Evolutionary conservation across 1,139 yeast genomes (phyloP).

Genomic region (Saccharomyces hybrid): DNA sequence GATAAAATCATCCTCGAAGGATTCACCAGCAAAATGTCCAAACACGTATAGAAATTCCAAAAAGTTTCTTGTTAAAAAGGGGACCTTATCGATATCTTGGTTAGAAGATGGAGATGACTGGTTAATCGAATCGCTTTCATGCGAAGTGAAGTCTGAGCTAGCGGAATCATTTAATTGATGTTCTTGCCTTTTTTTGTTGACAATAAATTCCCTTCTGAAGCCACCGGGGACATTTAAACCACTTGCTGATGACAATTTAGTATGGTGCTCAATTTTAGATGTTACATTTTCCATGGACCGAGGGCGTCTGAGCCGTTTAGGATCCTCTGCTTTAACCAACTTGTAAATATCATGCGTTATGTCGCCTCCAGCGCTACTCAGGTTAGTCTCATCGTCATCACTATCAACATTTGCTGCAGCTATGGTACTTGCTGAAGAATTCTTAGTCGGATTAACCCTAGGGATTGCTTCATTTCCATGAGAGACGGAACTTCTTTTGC

Average conservation of each 20-base stretch:
- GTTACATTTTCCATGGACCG: constrained; percentile 29
- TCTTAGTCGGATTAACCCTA: constrained; percentile 2
- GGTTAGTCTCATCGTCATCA: constrained; percentile 5
- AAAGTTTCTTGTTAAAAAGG: constrained; percentile 58
- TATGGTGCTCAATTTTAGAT: constrained; percentile 20
- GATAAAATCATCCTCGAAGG: constrained; percentile 62
- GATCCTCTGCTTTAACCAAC: constrained; percentile 13
- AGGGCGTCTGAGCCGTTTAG: constrained; percentile 15
- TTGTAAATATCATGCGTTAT: constrained; percentile 55
- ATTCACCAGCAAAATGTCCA: constrained; percentile 83
- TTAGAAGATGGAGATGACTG: constrained; percentile 1
- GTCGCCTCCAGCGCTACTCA: constrained; percentile 57
- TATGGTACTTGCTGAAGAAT: constrained; percentile 1
- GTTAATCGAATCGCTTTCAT: constrained; percentile 5
- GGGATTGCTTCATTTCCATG: neutral
- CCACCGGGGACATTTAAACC: constrained; percentile 75
- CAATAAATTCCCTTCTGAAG: constrained; percentile 60
- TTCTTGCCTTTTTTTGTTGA: constrained; percentile 35
- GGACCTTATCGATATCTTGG: constrained; percentile 30
- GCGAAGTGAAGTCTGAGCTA: constrained; percentile 14
- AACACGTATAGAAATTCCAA: constrained; percentile 66
- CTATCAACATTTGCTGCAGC: neutral
- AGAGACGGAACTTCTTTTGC: constrained; percentile 2
- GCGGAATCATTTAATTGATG: constrained; percentile 6
- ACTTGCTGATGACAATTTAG: constrained; percentile 60